These are phyloP conservation scores for Myxozyma mucilagina DNA, from an alignment of 805 yeast species.

Conservation along the genomic window DNA sequence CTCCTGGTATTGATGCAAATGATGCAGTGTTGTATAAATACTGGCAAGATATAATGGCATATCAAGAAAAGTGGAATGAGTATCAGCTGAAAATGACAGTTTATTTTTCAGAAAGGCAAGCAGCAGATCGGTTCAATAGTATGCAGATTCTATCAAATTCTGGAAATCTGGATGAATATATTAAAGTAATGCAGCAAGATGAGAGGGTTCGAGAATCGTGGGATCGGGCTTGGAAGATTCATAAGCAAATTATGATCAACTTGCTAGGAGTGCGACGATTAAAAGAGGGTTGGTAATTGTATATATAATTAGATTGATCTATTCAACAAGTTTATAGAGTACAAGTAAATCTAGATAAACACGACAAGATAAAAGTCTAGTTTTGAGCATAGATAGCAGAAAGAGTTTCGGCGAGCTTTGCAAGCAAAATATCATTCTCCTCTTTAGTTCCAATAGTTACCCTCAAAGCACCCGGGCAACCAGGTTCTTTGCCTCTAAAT, in stretches of 20 bases:
- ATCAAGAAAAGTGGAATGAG: conserved; percentile 34
- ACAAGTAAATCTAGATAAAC: not conserved
- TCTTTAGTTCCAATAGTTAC: conserved; percentile 80
- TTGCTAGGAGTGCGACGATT: conserved; percentile 24
- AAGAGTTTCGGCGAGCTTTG: conserved; percentile 48
- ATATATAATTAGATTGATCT: not conserved
- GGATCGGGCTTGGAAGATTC: conserved; percentile 30
- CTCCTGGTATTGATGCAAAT: conserved; percentile 22
- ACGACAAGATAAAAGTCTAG: not conserved
- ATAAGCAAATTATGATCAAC: conserved; percentile 23
- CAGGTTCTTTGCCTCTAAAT: conserved; percentile 85
- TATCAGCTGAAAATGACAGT: conserved; percentile 31
- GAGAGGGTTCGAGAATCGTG: conserved; percentile 31
- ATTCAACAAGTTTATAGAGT: not conserved
- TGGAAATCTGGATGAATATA: conserved; percentile 25
- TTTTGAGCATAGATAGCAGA: conserved; percentile 8
- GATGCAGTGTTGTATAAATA: conserved; percentile 26
- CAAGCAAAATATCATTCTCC: conserved; percentile 64
- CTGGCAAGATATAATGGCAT: conserved; percentile 26
- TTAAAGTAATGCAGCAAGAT: conserved; percentile 35
- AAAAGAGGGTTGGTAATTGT: conserved; percentile 22
- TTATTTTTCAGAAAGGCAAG: conserved; percentile 34
- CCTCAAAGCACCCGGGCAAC: conserved; percentile 85
- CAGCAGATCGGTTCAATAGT: conserved; percentile 31
- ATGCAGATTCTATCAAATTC: conserved; percentile 16